These are phyloP conservation scores for Holtermannia corniformis DNA, from an alignment of 768 basidiomycete species.

Conservation along the genomic window DNA sequence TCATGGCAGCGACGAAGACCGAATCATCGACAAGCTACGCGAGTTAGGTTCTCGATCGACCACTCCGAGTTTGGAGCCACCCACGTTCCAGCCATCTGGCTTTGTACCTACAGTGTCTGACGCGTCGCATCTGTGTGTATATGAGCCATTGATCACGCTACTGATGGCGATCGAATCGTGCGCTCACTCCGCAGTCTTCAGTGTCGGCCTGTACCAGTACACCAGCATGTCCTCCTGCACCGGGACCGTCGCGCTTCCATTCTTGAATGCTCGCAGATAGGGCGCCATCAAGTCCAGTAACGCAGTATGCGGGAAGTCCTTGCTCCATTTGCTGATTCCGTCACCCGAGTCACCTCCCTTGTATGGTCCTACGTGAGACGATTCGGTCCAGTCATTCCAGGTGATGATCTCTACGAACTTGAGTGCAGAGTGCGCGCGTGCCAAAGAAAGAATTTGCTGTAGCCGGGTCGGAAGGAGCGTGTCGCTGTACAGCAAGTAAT, in stretches of 20 bases:
- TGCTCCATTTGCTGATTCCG: background rate
- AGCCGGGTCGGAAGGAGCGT: background rate
- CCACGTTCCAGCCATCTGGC: background rate
- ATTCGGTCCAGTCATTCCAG: conserved; percentile 4
- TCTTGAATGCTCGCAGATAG: background rate
- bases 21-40: background rate
- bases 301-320: background rate
- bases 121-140: no score
- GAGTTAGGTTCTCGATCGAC: background rate
- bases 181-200: no score
- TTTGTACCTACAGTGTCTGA: background rate
- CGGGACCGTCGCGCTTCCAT: background rate
- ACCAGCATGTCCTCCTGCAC: background rate
- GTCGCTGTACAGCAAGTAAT: background rate
- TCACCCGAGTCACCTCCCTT: background rate
- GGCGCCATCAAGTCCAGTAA: background rate
- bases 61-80: no score
- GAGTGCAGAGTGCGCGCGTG: background rate
- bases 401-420: background rate
- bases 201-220: no score
- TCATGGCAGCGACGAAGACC: conserved; percentile 1
- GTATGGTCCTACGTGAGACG: background rate
- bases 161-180: no score
- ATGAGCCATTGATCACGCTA: no score
- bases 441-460: background rate